These are phyloP conservation scores for Platanthera guangdongensis DNA, from an alignment of 106 monocot species.

Conservation along the genomic window DNA sequence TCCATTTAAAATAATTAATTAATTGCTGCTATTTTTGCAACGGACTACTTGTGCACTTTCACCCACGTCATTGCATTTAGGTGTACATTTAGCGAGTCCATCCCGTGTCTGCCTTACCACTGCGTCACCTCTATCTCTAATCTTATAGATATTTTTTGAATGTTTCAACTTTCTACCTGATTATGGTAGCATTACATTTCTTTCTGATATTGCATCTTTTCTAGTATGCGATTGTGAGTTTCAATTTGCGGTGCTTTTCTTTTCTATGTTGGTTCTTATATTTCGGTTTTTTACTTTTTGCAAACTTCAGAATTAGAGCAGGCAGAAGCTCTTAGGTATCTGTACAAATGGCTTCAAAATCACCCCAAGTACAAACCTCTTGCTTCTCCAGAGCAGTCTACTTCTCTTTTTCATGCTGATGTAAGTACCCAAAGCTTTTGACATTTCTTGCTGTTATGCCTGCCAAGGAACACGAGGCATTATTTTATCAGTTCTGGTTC, in stretches of 20 bases:
- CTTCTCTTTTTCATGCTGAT: constrained; percentile 71
- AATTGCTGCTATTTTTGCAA: too few relatives aligned
- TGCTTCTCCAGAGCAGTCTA: constrained; percentile 36
- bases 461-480: neutral
- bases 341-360: constrained; percentile 88
- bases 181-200: too few relatives aligned
- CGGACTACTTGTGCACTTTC: too few relatives aligned
- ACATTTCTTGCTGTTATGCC: neutral
- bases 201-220: neutral
- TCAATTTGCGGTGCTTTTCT: neutral
- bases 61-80: too few relatives aligned
- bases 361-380: constrained; percentile 85
- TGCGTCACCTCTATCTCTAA: too few relatives aligned
- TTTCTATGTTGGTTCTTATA: neutral
- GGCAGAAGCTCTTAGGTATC: constrained; percentile 79
- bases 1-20: too few relatives aligned
- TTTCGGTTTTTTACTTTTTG: neutral
- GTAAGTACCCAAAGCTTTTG: constrained; percentile 41
- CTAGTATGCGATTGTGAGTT: neutral
- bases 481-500: neutral
- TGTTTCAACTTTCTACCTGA: too few relatives aligned
- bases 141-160: too few relatives aligned
- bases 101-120: too few relatives aligned
- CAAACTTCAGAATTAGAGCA: constrained; percentile 80
- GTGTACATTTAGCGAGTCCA: too few relatives aligned